Percentiles rank a stretch among this genome's conserved stretches.
These are phyloP conservation scores for Phellopilus nigrolimitatus DNA, from an alignment of 1,284 basidiomycete species.

Conservation along the genomic window DNA sequence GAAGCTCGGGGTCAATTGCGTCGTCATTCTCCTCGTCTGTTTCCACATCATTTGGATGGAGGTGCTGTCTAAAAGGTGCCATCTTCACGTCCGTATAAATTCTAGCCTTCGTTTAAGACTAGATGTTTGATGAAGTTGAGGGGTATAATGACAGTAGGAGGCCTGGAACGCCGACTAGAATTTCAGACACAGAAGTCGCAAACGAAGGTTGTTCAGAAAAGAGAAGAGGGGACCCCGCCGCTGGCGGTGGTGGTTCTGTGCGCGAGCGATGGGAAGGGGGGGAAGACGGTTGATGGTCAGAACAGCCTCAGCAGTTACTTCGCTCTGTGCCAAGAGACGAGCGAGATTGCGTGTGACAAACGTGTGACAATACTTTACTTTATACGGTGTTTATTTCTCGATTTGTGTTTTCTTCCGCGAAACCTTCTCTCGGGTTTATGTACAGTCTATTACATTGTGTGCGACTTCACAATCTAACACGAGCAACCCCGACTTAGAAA, in stretches of 20 bases:
- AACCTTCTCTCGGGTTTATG: too few relatives aligned
- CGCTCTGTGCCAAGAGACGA: background rate
- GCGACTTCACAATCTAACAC: too few relatives aligned
- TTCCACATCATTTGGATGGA: constrained; percentile 34
- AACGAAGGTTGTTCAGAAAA: background rate
- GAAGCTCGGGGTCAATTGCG: constrained; percentile 77
- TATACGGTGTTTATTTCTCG: too few relatives aligned
- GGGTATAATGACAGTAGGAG: background rate
- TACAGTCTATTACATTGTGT: too few relatives aligned
- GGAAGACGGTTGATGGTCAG: background rate
- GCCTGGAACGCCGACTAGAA: background rate
- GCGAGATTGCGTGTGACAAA: too few relatives aligned
- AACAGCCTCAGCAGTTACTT: background rate
- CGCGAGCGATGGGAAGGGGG: background rate
- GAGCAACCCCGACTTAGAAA: too few relatives aligned
- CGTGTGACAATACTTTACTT: too few relatives aligned
- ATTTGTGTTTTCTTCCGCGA: too few relatives aligned
- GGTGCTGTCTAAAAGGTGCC: constrained; percentile 22
- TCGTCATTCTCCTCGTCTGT: constrained; percentile 51
- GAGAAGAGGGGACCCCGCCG: background rate
- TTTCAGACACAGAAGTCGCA: background rate
- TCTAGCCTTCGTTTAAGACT: background rate
- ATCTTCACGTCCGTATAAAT: background rate
- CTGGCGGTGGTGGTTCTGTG: background rate
- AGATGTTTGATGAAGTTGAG: background rate